Percentiles rank a stretch among this genome's conserved stretches.
Conservation (phyloP, 2,329 filamentous ascomycete species). For the Torrubiella hemipterigena region DNA sequence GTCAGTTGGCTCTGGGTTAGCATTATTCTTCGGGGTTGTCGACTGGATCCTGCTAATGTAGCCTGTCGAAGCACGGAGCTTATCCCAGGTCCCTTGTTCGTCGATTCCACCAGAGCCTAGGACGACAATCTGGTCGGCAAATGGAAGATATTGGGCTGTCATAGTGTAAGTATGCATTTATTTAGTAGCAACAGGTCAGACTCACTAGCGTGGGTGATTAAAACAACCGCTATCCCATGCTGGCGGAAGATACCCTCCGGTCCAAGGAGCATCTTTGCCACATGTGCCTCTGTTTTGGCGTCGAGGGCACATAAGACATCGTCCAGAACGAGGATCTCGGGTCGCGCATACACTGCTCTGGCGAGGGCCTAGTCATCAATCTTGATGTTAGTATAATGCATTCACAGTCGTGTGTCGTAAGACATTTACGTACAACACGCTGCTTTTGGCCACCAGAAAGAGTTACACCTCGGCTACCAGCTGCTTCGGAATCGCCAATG, state of each 20-base stretch:
- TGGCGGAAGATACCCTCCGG: slow-evolving; percentile 6
- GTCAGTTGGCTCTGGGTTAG: neutral
- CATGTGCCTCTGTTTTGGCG: slow-evolving; percentile 5
- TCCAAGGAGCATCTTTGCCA: slow-evolving; percentile 6
- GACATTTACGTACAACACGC: slow-evolving; percentile 8
- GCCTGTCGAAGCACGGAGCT: slow-evolving; percentile 3
- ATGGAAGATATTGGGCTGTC: slow-evolving; percentile 5
- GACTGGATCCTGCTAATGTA: slow-evolving; percentile 5
- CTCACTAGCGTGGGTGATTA: slow-evolving; percentile 8
- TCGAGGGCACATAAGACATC: slow-evolving; percentile 9
- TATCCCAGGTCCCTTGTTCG: slow-evolving; percentile 8
- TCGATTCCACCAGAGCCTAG: slow-evolving; percentile 4
- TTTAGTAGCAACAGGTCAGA: neutral
- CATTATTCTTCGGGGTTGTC: neutral
- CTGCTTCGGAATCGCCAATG: slow-evolving; percentile 5
- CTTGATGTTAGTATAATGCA: neutral
- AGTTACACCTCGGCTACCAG: slow-evolving; percentile 7
- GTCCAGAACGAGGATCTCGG: slow-evolving; percentile 7
- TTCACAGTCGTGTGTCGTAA: neutral
- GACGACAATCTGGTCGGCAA: slow-evolving; percentile 7
- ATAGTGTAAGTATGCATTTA: neutral
- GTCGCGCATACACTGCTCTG: slow-evolving; percentile 8
- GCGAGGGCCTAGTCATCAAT: slow-evolving; percentile 1
- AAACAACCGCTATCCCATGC: slow-evolving; percentile 7
- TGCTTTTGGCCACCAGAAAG: slow-evolving; percentile 10